Evolutionary conservation across 306 rosid species (phyloP).

Genomic region (Cicer bijugum): DNA sequence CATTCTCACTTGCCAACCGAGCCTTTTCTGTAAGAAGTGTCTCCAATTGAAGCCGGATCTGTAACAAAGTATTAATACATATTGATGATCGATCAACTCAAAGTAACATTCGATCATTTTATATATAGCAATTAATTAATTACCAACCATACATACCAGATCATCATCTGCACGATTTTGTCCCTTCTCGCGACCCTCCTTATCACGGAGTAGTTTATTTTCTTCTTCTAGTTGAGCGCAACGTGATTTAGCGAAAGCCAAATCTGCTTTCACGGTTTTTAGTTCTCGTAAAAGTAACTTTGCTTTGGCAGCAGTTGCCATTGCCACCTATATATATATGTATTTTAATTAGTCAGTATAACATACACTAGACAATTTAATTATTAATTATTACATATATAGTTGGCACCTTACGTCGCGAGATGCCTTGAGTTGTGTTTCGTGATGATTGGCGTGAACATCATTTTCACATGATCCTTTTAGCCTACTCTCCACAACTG

Average conservation of each 20-base stretch:
- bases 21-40: constrained; percentile 89
- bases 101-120: too few relatives aligned
- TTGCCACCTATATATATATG: constrained; percentile 71
- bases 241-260: constrained; percentile 84
- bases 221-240: constrained; percentile 94
- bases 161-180: constrained; percentile 79
- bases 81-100: too few relatives aligned
- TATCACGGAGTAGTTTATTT: constrained; percentile 76
- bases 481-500: constrained; percentile 59
- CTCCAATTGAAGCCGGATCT: constrained; percentile 91
- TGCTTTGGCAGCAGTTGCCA: constrained; percentile 99
- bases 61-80: not conserved
- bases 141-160: constrained; percentile 54
- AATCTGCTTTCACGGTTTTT: constrained; percentile 83
- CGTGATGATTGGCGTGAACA: constrained; percentile 47
- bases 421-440: constrained; percentile 92
- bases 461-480: constrained; percentile 51
- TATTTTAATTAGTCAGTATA: constrained; percentile 2
- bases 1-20: constrained; percentile 79
- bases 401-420: constrained; percentile 99
- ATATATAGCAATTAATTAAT: too few relatives aligned
- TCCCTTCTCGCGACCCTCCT: constrained; percentile 83
- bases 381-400: constrained; percentile 45
- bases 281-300: constrained; percentile 86
- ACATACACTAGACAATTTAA: constrained; percentile 20